Conservation (phyloP, 495 filamentous ascomycete genomes). For the Aspergillus bertholletiae region DNA sequence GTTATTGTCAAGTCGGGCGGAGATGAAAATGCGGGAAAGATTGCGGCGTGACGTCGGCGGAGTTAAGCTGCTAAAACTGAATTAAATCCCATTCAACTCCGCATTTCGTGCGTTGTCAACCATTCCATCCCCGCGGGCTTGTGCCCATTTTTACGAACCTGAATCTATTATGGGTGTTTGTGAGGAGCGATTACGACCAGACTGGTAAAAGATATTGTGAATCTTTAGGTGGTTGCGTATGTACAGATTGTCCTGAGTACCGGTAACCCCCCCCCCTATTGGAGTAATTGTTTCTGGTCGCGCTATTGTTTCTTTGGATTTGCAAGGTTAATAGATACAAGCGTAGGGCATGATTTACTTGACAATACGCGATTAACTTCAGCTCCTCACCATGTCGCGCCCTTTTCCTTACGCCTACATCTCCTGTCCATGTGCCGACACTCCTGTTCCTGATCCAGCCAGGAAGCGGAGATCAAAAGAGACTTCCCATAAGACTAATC, state of each 20-base stretch:
- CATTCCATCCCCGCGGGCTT: neutral
- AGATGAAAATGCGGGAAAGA: neutral
- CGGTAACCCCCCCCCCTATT: too few relatives aligned
- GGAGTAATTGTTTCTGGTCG: too few relatives aligned
- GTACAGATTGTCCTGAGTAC: neutral
- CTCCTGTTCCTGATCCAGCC: slow-evolving; percentile 35
- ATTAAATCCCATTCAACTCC: neutral
- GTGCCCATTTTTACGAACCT: neutral
- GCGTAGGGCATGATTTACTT: neutral
- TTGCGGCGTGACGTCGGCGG: slow-evolving; percentile 6
- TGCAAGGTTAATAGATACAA: neutral
- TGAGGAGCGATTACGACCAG: neutral
- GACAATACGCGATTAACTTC: neutral
- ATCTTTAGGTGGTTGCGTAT: neutral
- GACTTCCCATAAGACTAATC: slow-evolving; percentile 37
- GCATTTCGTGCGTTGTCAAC: slow-evolving; percentile 1
- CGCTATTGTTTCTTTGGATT: too few relatives aligned
- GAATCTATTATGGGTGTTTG: neutral
- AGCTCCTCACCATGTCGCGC: slow-evolving; percentile 54
- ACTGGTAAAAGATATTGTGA: neutral
- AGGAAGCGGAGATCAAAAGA: slow-evolving; percentile 39
- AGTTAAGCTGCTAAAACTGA: neutral
- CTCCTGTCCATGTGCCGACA: slow-evolving; percentile 84
- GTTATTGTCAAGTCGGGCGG: neutral
- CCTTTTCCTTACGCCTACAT: slow-evolving; percentile 88